Evolutionary conservation across 495 filamentous ascomycete species (phyloP).

Genomic region (Penicillium bialowiezense): DNA sequence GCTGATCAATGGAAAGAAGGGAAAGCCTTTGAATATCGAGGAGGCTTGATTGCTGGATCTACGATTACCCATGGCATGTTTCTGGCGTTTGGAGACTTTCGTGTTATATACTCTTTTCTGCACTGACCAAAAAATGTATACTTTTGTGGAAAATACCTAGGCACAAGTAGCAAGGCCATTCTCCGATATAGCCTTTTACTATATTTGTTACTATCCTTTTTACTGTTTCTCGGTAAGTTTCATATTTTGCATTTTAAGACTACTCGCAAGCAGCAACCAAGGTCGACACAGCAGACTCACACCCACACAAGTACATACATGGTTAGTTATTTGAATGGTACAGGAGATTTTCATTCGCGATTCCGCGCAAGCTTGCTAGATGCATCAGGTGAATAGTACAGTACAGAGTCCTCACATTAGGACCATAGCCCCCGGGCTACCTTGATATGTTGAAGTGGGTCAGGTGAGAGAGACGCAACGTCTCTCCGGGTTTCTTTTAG

Average conservation of each 20-base stretch:
- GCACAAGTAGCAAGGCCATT: no score
- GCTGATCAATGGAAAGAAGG: slow-evolving; percentile 65
- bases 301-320: no score
- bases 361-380: slow-evolving; percentile 17
- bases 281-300: no score
- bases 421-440: slow-evolving; percentile 7
- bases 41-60: slow-evolving; percentile 38
- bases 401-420: slow-evolving; percentile 20
- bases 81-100: slow-evolving; percentile 34
- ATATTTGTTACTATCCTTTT: no score
- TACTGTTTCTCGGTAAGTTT: no score
- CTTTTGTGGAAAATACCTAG: slow-evolving; percentile 24
- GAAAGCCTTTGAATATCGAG: slow-evolving; percentile 46
- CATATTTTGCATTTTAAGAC: no score
- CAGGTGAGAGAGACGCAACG: background rate
- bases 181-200: no score
- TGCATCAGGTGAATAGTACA: slow-evolving; percentile 20
- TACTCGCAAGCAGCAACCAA: no score
- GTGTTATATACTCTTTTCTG: slow-evolving; percentile 16
- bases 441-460: background rate
- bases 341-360: slow-evolving; percentile 29
- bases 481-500: background rate
- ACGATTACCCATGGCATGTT: slow-evolving; percentile 35
- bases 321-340: slow-evolving; percentile 25
- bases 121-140: slow-evolving; percentile 16